These are phyloP conservation scores for Phialocephala subalpina DNA, from an alignment of 2,329 filamentous ascomycete species.

Conservation along the genomic window DNA sequence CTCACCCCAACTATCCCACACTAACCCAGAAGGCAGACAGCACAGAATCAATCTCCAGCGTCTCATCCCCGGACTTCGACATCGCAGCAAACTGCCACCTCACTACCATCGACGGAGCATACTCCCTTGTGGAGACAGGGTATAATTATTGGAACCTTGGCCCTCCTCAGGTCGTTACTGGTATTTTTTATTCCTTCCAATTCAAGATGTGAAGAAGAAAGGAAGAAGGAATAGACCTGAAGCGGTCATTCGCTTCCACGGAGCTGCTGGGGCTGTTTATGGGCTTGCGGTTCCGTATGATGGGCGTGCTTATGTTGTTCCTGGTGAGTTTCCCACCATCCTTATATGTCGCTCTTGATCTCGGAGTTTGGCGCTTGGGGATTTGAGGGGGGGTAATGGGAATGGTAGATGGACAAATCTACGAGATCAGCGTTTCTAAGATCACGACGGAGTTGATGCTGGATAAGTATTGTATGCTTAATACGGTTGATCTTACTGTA, in stretches of 20 bases:
- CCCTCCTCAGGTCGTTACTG: neutral
- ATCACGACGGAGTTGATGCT: neutral
- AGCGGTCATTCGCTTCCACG: neutral
- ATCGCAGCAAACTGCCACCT: neutral
- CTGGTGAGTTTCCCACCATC: neutral
- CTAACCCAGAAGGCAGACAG: neutral
- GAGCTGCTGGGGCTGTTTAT: neutral
- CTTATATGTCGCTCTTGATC: neutral
- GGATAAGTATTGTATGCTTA: neutral
- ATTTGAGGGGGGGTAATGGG: neutral
- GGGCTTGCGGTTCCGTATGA: neutral
- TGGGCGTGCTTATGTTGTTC: neutral
- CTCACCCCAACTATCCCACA: too few species aligned
- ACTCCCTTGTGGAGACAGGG: neutral
- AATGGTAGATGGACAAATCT: neutral
- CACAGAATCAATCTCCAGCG: neutral
- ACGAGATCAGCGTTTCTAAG: neutral
- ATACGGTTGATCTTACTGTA: neutral
- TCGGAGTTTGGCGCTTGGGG: too few species aligned
- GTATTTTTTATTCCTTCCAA: neutral
- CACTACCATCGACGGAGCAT: neutral
- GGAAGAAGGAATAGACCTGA: neutral
- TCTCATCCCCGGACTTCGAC: neutral
- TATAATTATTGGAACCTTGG: neutral
- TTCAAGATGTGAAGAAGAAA: neutral